phyloP scores from a whole-genome alignment of 78 protist genomes.

The Pirum gemmata region DNA sequence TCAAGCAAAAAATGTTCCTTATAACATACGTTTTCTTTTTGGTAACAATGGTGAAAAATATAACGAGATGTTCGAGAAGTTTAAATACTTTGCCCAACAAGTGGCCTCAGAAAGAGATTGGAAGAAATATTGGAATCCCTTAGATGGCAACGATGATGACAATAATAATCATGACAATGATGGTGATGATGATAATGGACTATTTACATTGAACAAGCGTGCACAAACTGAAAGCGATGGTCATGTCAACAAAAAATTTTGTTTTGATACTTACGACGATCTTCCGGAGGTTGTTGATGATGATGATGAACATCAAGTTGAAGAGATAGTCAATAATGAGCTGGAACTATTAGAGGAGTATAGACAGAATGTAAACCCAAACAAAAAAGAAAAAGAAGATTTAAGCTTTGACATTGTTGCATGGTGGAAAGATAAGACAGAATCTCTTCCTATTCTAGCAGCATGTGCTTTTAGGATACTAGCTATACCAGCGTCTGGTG shows the following conservation, averaged over 20 bases:
- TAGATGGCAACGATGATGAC: background rate
- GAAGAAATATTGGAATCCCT: background rate
- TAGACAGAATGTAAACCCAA: background rate
- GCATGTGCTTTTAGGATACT: background rate
- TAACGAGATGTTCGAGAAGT: background rate
- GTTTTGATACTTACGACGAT: too few relatives aligned
- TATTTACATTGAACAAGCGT: background rate
- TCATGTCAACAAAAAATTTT: too few relatives aligned
- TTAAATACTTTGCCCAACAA: background rate
- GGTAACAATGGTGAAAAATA: background rate
- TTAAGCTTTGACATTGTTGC: background rate
- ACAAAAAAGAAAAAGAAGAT: background rate
- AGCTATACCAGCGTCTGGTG: background rate
- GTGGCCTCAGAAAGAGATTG: background rate
- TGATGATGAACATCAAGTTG: background rate
- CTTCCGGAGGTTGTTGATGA: background rate
- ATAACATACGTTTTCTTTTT: background rate
- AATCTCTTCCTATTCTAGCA: background rate
- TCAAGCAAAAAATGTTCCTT: too few relatives aligned
- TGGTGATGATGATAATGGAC: background rate
- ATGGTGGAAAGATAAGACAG: background rate
- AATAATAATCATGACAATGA: too few relatives aligned
- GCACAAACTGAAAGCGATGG: background rate
- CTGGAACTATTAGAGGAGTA: background rate
- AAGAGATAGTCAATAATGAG: background rate